Base-by-base conservation (phyloP, 1,139 yeast genomes). In the Kazachstania sp. region DNA sequence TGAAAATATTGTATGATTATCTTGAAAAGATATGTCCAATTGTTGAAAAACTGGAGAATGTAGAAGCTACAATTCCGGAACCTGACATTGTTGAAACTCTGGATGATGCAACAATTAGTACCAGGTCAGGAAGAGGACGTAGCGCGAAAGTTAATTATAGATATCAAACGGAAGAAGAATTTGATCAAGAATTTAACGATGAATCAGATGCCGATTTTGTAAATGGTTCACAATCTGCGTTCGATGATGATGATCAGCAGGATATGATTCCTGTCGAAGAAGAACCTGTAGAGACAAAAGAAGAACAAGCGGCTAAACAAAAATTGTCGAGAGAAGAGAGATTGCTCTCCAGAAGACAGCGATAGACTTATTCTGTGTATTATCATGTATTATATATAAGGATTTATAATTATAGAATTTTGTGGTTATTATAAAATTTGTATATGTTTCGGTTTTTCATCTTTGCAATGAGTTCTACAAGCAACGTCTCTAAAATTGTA, bases 51-150 rank as follows among this genome's bases (percentile, higher is more conserved):
- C 51, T 54, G 30, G 64, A 60, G 41, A 50, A 49, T 8, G 31
- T 57, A 15, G 54, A 50, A 37, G 50, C 44, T 19, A 53, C 56
- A 30, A 57, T 56, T 38, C 13, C 16, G 4, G 18, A 26, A 13
- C 19, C 13, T 2, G 31, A 38, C 4, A 26, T 19, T 15, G 26
- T 28, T 7, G 32, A 23, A 7, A 32, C 11, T 13, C 16, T 9
- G 6, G 50, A 51, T 9, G 57, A 51, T 35, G 45, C 51, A 44
- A 47, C 47, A n/a, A 46, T 51, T 13, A 49, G 51, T n/a, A 51
- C 60, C 40, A 48, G 54, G 18, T 43, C 56, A 39, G 54, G 59
- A 46, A 57, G 57, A 30, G 29, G 13, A 1, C 16, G 16, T 8
- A 8, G 30, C 5, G 18, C 28, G 16, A 30, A 28, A 23, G 30